Evolutionary conservation across 345 rosid genomes (phyloP).

Genomic region (Ceriops zippeliana): DNA sequence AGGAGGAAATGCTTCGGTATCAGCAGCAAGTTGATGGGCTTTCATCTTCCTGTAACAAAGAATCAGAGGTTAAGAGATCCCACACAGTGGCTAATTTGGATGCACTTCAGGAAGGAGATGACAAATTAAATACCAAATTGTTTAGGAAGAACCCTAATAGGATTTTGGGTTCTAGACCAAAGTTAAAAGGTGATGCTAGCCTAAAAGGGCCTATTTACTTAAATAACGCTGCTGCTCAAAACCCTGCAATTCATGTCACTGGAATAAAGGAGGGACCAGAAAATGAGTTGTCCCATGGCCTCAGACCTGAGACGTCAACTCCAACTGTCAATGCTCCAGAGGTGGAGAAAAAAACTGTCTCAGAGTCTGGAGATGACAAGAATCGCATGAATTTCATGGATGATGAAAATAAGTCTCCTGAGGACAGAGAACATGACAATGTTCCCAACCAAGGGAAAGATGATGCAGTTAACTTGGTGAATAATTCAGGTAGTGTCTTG

Average conservation of each 20-base stretch:
- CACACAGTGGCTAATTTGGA: slow-evolving; percentile 21
- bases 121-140: slow-evolving; percentile 27
- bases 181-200: slow-evolving; percentile 34
- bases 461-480: slow-evolving; percentile 16
- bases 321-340: slow-evolving; percentile 27
- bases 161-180: slow-evolving; percentile 57
- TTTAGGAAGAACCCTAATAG: slow-evolving; percentile 47
- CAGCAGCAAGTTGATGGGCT: slow-evolving; percentile 23
- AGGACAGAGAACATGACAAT: slow-evolving; percentile 36
- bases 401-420: slow-evolving; percentile 54
- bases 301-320: slow-evolving; percentile 28
- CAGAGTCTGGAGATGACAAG: slow-evolving; percentile 22
- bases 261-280: slow-evolving; percentile 23
- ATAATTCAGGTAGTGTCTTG: slow-evolving; percentile 10
- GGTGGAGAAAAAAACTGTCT: slow-evolving; percentile 12
- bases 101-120: slow-evolving; percentile 27
- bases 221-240: slow-evolving; percentile 32
- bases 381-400: slow-evolving; percentile 24
- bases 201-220: slow-evolving; percentile 59
- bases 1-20: slow-evolving; percentile 16
- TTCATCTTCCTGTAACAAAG: slow-evolving; percentile 27
- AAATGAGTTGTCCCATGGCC: slow-evolving; percentile 17
- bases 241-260: slow-evolving; percentile 22
- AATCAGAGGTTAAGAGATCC: slow-evolving; percentile 26
- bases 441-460: slow-evolving; percentile 22